These are phyloP conservation scores for Omphalea diandra DNA, from an alignment of 441 rosid species.

Conservation along the genomic window DNA sequence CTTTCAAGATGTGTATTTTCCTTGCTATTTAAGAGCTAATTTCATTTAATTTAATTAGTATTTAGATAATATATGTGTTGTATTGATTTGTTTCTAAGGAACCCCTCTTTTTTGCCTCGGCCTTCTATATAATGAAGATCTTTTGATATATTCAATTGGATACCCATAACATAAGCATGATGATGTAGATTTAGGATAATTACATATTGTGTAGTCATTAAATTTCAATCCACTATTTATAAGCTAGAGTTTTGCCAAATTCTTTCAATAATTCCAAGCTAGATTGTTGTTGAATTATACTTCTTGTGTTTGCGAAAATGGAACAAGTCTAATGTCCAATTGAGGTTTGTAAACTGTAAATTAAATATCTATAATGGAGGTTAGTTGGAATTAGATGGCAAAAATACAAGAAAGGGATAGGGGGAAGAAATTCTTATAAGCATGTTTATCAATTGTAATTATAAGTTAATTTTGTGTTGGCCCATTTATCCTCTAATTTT, in stretches of 20 bases:
- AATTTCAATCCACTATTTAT: slow-evolving; percentile 14
- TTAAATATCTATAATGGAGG: neutral
- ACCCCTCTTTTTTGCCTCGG: slow-evolving; percentile 16
- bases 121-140: slow-evolving; percentile 23
- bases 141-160: slow-evolving; percentile 11
- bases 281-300: slow-evolving; percentile 8
- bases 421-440: neutral
- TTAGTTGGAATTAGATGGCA: neutral
- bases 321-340: slow-evolving; percentile 7
- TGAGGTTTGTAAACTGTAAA: slow-evolving; percentile 8
- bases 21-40: too few relatives aligned
- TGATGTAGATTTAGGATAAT: slow-evolving; percentile 21
- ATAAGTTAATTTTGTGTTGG: neutral
- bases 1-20: too few relatives aligned
- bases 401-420: neutral
- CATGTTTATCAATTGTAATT: slow-evolving; percentile 4
- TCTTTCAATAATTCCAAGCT: slow-evolving; percentile 5
- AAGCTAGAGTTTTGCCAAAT: slow-evolving; percentile 15
- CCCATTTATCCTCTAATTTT: slow-evolving; percentile 4
- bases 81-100: slow-evolving; percentile 16
- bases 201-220: slow-evolving; percentile 14
- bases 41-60: too few relatives aligned
- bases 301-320: slow-evolving; percentile 6
- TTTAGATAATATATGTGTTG: too few relatives aligned
- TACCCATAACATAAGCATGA: slow-evolving; percentile 20